Conservation (phyloP, 148 eudicot species). For the Cornus suecica region DNA sequence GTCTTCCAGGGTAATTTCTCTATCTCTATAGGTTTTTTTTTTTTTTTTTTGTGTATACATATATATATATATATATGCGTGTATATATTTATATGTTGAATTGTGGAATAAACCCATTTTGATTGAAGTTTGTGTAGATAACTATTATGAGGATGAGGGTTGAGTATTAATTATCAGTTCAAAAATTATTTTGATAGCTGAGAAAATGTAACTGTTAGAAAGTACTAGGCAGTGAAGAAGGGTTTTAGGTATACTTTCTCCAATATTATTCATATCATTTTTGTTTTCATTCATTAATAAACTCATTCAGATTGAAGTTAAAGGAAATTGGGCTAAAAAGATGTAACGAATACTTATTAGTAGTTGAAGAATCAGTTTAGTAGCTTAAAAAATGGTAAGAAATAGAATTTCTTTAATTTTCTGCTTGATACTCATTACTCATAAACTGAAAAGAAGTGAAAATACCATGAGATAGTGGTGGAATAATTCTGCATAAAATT, state of each 20-base stretch:
- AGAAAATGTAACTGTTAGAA: neutral
- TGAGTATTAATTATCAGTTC: too few relatives aligned
- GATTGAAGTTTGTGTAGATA: neutral
- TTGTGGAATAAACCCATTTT: neutral
- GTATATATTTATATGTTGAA: neutral
- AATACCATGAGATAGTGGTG: neutral
- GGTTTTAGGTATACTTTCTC: too few relatives aligned
- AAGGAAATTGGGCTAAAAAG: too few relatives aligned
- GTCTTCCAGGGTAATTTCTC: slow-evolving; percentile 26
- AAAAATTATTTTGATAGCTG: neutral
- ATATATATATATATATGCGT: neutral
- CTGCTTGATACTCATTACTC: neutral
- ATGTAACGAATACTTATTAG: too few relatives aligned
- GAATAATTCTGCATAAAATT: neutral
- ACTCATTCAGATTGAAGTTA: too few relatives aligned
- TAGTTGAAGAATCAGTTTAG: neutral
- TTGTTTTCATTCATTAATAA: too few relatives aligned
- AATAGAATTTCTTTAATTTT: too few relatives aligned
- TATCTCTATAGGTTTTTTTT: too few relatives aligned
- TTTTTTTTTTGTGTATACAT: too few relatives aligned
- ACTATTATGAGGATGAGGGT: too few relatives aligned
- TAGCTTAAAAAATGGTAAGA: neutral
- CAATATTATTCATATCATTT: too few relatives aligned
- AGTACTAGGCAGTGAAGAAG: neutral
- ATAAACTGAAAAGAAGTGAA: neutral